phyloP scores from a whole-genome alignment of 202 grass and related monocot genomes.

The Schoenoplectus tabernaemontani region DNA sequence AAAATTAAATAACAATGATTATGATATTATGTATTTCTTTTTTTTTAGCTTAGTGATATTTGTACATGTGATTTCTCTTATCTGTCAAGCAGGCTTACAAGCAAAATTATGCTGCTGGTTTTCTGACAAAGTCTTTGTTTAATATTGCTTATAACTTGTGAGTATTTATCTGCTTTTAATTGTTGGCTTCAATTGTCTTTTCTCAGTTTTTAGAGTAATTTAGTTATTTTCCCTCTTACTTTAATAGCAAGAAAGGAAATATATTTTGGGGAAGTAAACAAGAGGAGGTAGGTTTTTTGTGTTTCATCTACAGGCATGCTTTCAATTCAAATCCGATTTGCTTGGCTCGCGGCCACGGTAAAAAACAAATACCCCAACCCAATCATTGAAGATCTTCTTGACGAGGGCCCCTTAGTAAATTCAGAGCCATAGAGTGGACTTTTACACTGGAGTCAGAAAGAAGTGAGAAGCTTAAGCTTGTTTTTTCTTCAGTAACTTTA shows the following conservation, averaged over 20 bases:
- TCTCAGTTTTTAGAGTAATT: too few relatives aligned
- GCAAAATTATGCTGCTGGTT: constrained; percentile 59
- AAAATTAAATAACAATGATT: background rate
- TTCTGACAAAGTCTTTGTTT: constrained; percentile 73
- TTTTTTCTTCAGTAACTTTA: constrained; percentile 63
- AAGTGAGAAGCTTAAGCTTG: too few relatives aligned
- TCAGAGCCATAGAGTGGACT: too few relatives aligned
- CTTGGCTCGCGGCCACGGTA: too few relatives aligned
- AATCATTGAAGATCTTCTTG: too few relatives aligned
- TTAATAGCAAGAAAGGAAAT: constrained; percentile 73
- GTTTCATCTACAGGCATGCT: too few relatives aligned
- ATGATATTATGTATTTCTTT: background rate
- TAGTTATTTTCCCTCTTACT: too few relatives aligned
- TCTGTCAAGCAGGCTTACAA: constrained; percentile 58
- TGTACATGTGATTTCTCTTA: background rate
- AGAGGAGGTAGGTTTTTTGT: constrained; percentile 61
- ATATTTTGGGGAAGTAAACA: constrained; percentile 79
- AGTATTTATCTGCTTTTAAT: constrained; percentile 36
- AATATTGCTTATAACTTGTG: constrained; percentile 83
- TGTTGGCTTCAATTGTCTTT: constrained; percentile 81
- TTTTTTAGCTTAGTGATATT: background rate
- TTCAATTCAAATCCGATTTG: too few relatives aligned
- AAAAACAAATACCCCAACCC: too few relatives aligned
- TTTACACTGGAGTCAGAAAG: too few relatives aligned
- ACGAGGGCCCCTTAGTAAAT: too few relatives aligned